Conservation (phyloP, 2,329 filamentous ascomycete genomes). For the Ophiostoma sp. region DNA sequence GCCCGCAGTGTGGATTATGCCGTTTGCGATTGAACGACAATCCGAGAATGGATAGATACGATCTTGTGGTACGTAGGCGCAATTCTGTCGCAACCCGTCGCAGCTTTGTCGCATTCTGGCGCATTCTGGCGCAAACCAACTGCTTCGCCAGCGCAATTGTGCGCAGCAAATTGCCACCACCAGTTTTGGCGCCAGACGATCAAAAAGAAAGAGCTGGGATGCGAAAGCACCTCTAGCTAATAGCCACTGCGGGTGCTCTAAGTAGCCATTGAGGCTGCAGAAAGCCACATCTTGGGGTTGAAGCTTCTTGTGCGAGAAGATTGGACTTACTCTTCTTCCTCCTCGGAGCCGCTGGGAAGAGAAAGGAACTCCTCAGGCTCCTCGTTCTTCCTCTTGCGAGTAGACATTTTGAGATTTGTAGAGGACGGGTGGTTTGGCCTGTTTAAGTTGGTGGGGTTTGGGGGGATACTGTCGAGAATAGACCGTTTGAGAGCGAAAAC, state of each 20-base stretch:
- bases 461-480: background rate
- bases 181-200: background rate
- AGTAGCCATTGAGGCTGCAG: background rate
- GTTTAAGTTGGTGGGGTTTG: conserved; percentile 21
- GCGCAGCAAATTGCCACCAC: background rate
- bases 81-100: background rate
- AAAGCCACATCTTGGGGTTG: background rate
- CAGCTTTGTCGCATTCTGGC: conserved; percentile 7
- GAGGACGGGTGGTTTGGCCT: conserved; percentile 17
- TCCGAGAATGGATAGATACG: background rate
- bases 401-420: conserved; percentile 37
- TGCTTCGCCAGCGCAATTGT: background rate
- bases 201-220: background rate
- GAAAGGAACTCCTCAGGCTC: conserved; percentile 49
- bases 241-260: background rate
- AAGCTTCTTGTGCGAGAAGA: conserved; percentile 14
- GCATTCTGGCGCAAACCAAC: conserved; percentile 8
- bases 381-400: conserved; percentile 48
- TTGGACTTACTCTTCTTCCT: conserved; percentile 50
- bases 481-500: background rate
- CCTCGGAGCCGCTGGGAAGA: conserved; percentile 47
- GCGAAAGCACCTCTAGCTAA: too few species aligned
- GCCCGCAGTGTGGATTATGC: background rate
- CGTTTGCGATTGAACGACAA: background rate
- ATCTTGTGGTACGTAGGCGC: background rate